Base-by-base conservation (phyloP, 2,329 filamentous ascomycete species). In the Gaeumannomyces tritici region DNA sequence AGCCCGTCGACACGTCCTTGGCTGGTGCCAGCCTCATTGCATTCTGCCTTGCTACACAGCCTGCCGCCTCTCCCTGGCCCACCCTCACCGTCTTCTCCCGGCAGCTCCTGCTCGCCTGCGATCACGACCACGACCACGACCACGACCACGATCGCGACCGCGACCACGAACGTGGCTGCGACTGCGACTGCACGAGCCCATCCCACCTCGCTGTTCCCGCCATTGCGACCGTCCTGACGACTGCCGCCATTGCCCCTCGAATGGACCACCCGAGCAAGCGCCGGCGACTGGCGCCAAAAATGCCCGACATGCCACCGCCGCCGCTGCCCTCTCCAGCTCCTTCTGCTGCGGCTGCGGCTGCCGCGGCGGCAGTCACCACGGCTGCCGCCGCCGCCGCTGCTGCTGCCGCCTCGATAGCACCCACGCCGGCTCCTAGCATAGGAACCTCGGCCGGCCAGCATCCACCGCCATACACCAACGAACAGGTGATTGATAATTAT, bases 241-340 rank as follows among this genome's bases (percentile, higher is more conserved):
- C 42, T 26, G 9, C 51, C 28, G 29, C 57, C 29, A 59, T 35
- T 42, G 51, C 29, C 11, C 28, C 29, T 28, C 63, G 29, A 61
- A 66, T 71, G 69, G 69, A 71, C 61, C 69, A 67, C 35, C 69
- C 69, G 1, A 71, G 64, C 65, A 71, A 71, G 65, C 67, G 68
- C 54, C 69, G 69, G 55, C 65, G 68, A 47, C 66, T 71, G 62
- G 69, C 69, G 62, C 69, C 69, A 27, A 71, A 71, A 59, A 64
- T 70, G 31, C 67, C 67, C 24, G 69, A 70, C 47, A 56, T 57
- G 24, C 62, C 64, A 3, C 60, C 62, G 35, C 64, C 66, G 28
- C 66, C 68, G 42, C 63, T 65, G 4, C 64, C 55, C 55, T 55
- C 63, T 24, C 58, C 62, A 35, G 51, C 63, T 64, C 29, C 63